Conservation (phyloP, 2,329 filamentous ascomycete genomes). For the Calonectria hongkongensis region DNA sequence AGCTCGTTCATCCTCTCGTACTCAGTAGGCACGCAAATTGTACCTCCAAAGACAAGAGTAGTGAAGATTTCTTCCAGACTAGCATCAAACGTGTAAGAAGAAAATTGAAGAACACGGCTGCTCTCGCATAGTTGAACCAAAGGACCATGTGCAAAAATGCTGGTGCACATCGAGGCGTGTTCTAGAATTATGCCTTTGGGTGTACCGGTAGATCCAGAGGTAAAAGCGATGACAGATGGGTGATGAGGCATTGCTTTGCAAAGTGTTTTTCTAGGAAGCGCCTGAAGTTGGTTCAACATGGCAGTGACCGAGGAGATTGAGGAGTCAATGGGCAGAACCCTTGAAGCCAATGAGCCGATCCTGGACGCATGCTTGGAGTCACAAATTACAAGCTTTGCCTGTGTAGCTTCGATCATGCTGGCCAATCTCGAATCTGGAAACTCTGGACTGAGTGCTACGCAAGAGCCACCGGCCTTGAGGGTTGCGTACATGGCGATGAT, state of each 20-base stretch:
- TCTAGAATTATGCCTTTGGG: background rate
- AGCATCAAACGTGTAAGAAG: slow-evolving; percentile 4
- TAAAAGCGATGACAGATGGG: background rate
- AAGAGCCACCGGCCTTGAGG: slow-evolving; percentile 8
- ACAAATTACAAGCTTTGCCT: background rate
- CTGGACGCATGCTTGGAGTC: background rate
- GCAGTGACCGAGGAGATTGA: background rate
- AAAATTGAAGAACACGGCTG: slow-evolving; percentile 3
- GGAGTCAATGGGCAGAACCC: background rate
- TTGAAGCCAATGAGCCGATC: background rate
- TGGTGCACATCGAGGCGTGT: background rate
- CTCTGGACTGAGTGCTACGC: background rate
- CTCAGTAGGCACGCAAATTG: background rate
- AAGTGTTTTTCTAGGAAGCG: background rate
- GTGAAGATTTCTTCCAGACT: slow-evolving; percentile 11
- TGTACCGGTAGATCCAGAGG: background rate
- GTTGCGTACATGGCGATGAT: background rate
- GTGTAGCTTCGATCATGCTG: slow-evolving; percentile 5
- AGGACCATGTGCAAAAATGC: background rate
- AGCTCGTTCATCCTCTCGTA: slow-evolving; percentile 8
- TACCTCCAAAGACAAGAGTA: background rate
- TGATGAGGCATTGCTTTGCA: background rate
- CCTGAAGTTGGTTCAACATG: background rate
- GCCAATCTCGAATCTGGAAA: background rate
- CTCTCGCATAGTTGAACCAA: background rate